A percentile compares a stretch with the other conserved stretches of the same genome.
Evolutionary conservation across 2,329 filamentous ascomycete species (phyloP).

Genomic region (Clonostachys sp.): DNA sequence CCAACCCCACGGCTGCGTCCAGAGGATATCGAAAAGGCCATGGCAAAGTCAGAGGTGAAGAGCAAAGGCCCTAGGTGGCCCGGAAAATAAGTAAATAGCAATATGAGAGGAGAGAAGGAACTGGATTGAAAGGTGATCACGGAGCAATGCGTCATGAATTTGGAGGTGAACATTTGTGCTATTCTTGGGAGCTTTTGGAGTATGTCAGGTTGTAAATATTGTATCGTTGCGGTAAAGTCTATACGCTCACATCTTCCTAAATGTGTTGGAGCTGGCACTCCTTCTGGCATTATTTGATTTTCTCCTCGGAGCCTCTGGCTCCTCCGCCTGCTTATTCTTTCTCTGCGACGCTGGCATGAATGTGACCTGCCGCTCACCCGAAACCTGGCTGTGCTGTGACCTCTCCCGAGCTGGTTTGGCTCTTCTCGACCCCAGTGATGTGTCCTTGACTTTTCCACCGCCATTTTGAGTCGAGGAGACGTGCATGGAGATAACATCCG

Average conservation of each 20-base stretch:
- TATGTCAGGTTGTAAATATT: constrained; percentile 16
- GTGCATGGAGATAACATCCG: constrained; percentile 52
- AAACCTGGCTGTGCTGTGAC: constrained; percentile 39
- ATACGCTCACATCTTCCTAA: constrained; percentile 55
- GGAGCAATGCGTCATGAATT: too few relatives aligned
- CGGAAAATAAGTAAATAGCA: neutral
- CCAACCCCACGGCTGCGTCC: constrained; percentile 51
- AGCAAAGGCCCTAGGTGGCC: constrained; percentile 18
- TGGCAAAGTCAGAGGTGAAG: constrained; percentile 29
- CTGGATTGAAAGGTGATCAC: too few relatives aligned
- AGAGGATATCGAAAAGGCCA: constrained; percentile 57
- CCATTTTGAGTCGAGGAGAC: constrained; percentile 66
- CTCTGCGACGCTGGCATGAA: constrained; percentile 61
- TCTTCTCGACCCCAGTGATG: constrained; percentile 49
- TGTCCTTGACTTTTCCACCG: constrained; percentile 49
- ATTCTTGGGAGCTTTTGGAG: neutral
- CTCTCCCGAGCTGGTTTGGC: constrained; percentile 46
- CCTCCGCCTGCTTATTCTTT: constrained; percentile 33
- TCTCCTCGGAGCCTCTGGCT: constrained; percentile 16
- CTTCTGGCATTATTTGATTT: constrained; percentile 43
- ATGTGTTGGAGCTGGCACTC: constrained; percentile 73
- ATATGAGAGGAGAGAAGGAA: too few relatives aligned
- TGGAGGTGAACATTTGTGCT: too few relatives aligned
- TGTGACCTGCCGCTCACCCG: constrained; percentile 65
- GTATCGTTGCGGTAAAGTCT: constrained; percentile 4